phyloP scores from a whole-genome alignment of 2,329 filamentous ascomycete genomes.

The Aquanectria penicillioides region DNA sequence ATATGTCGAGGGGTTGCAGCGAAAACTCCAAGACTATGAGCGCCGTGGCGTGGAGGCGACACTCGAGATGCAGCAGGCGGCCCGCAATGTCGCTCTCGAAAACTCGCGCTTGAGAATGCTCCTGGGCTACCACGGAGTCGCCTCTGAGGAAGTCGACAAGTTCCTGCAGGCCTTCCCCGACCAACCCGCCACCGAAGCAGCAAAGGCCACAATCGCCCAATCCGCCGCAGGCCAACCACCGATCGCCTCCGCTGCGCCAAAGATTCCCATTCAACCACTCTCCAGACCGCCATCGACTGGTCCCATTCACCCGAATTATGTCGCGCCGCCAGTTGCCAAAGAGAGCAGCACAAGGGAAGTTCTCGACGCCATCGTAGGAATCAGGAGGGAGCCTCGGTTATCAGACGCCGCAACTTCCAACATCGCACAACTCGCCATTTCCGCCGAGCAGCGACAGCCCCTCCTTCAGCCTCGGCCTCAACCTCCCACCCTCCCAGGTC shows the following conservation, averaged over 20 bases:
- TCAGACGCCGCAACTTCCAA: slow-evolving; percentile 14
- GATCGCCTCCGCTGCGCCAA: slow-evolving; percentile 22
- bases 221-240: slow-evolving; percentile 19
- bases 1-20: slow-evolving; percentile 59
- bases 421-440: slow-evolving; percentile 19
- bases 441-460: slow-evolving; percentile 33
- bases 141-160: slow-evolving; percentile 50
- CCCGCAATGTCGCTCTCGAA: slow-evolving; percentile 59
- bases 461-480: slow-evolving; percentile 36
- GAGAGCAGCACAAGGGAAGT: slow-evolving; percentile 41
- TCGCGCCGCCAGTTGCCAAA: slow-evolving; percentile 18
- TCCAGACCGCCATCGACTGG: slow-evolving; percentile 33
- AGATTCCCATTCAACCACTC: slow-evolving; percentile 34
- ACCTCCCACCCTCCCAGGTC: slow-evolving; percentile 26
- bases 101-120: slow-evolving; percentile 58
- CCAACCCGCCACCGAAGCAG: slow-evolving; percentile 43
- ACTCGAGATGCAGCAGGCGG: slow-evolving; percentile 63
- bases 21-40: slow-evolving; percentile 58
- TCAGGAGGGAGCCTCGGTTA: slow-evolving; percentile 35
- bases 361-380: slow-evolving; percentile 40
- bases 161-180: slow-evolving; percentile 51
- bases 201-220: slow-evolving; percentile 38
- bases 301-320: slow-evolving; percentile 25
- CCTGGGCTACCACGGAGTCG: slow-evolving; percentile 52
- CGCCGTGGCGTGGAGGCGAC: slow-evolving; percentile 59